Percentiles rank a stretch among this genome's conserved stretches.
Evolutionary conservation across 768 basidiomycete species (phyloP).

Genomic region (Termitomyces eurrhizus): DNA sequence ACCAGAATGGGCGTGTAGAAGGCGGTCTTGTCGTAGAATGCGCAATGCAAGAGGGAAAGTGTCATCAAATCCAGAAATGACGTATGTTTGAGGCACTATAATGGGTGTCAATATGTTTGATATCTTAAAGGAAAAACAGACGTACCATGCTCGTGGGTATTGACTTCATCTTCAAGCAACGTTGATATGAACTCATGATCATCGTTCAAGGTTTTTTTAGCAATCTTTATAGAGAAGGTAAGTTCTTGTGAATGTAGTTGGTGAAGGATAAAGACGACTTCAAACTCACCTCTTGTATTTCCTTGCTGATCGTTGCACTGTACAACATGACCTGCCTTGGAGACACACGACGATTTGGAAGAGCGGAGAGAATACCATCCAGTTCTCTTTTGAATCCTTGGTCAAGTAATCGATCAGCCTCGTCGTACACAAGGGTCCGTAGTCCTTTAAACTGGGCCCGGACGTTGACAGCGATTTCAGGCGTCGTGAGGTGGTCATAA

Average conservation of each 20-base stretch:
- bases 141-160: constrained; percentile 59
- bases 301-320: constrained; percentile 72
- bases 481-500: constrained; percentile 57
- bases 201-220: constrained; percentile 20
- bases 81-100: constrained; percentile 42
- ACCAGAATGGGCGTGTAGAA: constrained; percentile 25
- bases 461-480: constrained; percentile 7
- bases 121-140: not conserved
- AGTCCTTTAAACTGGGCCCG: constrained; percentile 32
- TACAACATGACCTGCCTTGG: constrained; percentile 67
- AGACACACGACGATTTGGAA: constrained; percentile 42
- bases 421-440: constrained; percentile 57
- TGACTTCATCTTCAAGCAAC: constrained; percentile 50
- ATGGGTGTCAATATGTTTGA: not conserved
- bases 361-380: constrained; percentile 51
- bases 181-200: constrained; percentile 54
- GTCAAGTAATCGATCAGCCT: constrained; percentile 73
- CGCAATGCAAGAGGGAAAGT: constrained; percentile 38
- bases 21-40: constrained; percentile 32
- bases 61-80: constrained; percentile 38
- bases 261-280: not conserved
- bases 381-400: constrained; percentile 68
- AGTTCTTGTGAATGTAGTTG: not conserved
- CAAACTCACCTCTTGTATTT: constrained; percentile 47
- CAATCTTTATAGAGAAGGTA: constrained; percentile 7